phyloP scores from a whole-genome alignment of 2,329 filamentous ascomycete species.

The Paradendryphiella salina region DNA sequence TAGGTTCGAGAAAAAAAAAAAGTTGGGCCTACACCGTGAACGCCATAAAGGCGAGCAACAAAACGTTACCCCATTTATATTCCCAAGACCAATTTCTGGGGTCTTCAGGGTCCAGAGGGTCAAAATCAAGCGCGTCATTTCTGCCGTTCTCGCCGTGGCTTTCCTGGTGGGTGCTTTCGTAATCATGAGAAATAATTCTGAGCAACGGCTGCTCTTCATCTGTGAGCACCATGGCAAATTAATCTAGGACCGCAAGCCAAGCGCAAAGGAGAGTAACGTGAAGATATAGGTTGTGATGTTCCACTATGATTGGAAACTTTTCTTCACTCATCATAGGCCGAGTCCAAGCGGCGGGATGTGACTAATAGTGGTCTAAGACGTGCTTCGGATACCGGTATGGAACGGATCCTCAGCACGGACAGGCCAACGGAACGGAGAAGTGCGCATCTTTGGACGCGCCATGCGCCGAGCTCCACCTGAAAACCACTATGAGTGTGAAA shows the following conservation, averaged over 20 bases:
- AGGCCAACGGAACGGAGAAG: background rate
- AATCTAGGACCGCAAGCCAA: background rate
- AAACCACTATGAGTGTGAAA: background rate
- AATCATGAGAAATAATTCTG: conserved; percentile 24
- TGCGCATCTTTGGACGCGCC: background rate
- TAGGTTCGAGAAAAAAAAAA: background rate
- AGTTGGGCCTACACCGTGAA: conserved; percentile 39
- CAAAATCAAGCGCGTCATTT: conserved; percentile 31
- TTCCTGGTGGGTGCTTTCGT: conserved; percentile 18
- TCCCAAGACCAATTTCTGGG: conserved; percentile 37
- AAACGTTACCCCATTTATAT: conserved; percentile 42
- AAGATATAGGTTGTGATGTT: background rate
- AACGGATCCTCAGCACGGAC: background rate
- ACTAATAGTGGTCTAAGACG: conserved; percentile 5
- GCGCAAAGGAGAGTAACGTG: background rate
- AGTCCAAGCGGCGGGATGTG: conserved; percentile 3
- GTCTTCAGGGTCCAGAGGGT: conserved; percentile 35
- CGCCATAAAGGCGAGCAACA: conserved; percentile 40
- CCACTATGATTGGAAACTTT: conserved; percentile 2
- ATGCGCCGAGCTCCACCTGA: background rate
- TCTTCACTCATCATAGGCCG: conserved; percentile 1
- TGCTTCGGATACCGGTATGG: conserved; percentile 2
- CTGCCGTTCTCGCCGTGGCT: conserved; percentile 21
- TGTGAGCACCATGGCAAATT: conserved; percentile 20
- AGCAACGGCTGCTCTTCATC: conserved; percentile 41